Percentiles rank a stretch among this genome's conserved stretches.
Conservation (phyloP, 1,284 basidiomycete species). For the Ceratobasidium sp. region DNA sequence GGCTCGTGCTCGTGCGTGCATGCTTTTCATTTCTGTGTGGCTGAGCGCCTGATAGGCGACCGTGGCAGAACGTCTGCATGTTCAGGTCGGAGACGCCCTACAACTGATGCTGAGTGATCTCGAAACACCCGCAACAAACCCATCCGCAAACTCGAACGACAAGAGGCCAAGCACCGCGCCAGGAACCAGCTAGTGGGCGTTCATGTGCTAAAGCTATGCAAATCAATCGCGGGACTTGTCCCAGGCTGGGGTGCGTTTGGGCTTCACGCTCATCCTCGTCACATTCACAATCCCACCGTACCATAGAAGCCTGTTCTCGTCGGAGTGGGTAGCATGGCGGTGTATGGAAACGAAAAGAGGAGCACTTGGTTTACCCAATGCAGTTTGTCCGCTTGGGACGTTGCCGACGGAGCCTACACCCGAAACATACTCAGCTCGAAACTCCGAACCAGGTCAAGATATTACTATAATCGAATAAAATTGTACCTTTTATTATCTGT, state of each 20-base stretch:
- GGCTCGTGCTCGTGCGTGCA: conserved; percentile 73
- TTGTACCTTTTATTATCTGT: neutral
- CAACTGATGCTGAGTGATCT: conserved; percentile 41
- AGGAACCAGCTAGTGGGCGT: neutral
- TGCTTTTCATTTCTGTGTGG: neutral
- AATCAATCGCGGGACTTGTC: neutral
- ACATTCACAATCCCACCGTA: neutral
- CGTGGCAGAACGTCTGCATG: conserved; percentile 27
- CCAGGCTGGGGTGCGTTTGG: neutral
- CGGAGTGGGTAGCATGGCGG: neutral
- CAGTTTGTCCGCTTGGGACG: neutral
- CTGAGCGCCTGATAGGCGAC: neutral
- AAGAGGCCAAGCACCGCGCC: neutral
- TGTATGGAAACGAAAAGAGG: neutral
- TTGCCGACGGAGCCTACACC: neutral
- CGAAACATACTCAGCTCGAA: neutral
- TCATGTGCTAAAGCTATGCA: too few relatives aligned
- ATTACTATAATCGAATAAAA: too few relatives aligned
- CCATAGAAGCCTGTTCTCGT: neutral
- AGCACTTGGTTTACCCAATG: neutral
- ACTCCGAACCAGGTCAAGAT: neutral
- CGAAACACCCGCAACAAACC: conserved; percentile 12
- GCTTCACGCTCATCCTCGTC: neutral
- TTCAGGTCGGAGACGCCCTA: conserved; percentile 30
- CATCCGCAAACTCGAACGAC: neutral